Percentiles rank a stretch among this genome's conserved stretches.
Conservation (phyloP, 306 rosid species). For the Lupinus albus region DNA sequence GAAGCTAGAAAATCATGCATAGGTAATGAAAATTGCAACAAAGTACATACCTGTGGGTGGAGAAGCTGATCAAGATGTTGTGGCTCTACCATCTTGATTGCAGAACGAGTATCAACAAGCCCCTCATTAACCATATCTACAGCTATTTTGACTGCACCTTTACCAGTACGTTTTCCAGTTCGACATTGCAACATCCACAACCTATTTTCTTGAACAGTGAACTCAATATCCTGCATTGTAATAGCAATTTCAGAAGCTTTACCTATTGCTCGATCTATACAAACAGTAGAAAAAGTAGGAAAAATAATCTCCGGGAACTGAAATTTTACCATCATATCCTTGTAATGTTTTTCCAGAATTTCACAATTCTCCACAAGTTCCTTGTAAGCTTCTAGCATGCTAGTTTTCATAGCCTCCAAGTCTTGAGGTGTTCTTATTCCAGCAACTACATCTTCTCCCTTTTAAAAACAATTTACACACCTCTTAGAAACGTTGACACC, state of each 20-base stretch:
- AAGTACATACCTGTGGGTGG: conserved; percentile 79
- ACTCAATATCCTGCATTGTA: conserved; percentile 80
- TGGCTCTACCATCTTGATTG: conserved; percentile 95
- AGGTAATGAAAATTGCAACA: conserved; percentile 2
- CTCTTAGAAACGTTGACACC: conserved; percentile 20
- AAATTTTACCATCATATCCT: conserved; percentile 88
- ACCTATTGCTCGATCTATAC: not conserved
- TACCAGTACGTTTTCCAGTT: conserved; percentile 86
- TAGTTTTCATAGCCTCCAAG: conserved; percentile 70
- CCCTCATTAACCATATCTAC: conserved; percentile 89
- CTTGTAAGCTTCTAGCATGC: conserved; percentile 91
- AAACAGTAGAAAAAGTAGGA: not conserved
- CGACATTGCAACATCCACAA: conserved; percentile 99
- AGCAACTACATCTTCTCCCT: conserved; percentile 99
- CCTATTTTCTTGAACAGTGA: conserved; percentile 96
- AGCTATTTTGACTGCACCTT: conserved; percentile 91
- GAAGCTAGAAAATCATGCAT: conserved; percentile 25
- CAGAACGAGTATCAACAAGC: conserved; percentile 69
- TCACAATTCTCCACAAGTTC: conserved; percentile 90
- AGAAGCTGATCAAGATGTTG: conserved; percentile 94
- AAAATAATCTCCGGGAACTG: not conserved
- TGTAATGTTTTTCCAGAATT: conserved; percentile 89
- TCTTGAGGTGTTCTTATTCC: conserved; percentile 97
- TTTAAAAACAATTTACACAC: conserved; percentile 38
- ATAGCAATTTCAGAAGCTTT: conserved; percentile 23